These are phyloP conservation scores for Suillus sp. DNA, from an alignment of 768 basidiomycete species.

Conservation along the genomic window DNA sequence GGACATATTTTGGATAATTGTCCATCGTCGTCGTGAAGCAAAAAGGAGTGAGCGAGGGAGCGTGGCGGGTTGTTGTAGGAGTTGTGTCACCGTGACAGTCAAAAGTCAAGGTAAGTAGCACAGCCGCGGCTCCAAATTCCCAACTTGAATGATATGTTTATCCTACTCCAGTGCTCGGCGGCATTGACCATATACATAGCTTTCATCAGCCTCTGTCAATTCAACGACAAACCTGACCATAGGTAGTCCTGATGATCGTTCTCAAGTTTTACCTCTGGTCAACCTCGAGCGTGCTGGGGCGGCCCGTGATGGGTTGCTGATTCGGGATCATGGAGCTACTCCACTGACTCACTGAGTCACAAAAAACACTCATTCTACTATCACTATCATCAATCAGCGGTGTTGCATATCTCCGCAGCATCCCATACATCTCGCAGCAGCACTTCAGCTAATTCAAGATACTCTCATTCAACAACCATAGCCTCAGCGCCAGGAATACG, in stretches of 20 bases:
- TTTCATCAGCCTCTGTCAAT: not conserved
- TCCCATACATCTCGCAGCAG: not conserved
- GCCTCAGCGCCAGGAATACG: conserved; percentile 12
- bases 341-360: too few species aligned
- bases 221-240: too few species aligned
- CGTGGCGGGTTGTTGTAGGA: conserved; percentile 8
- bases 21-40: conserved; percentile 18
- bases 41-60: not conserved
- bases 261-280: too few species aligned
- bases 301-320: too few species aligned
- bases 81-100: conserved; percentile 4
- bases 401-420: conserved; percentile 27
- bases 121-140: not conserved
- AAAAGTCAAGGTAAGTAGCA: not conserved
- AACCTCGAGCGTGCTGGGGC: too few species aligned
- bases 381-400: not conserved
- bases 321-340: too few species aligned
- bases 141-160: too few species aligned
- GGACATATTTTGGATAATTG: conserved; percentile 17
- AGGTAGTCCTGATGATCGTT: too few species aligned
- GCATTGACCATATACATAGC: not conserved
- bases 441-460: not conserved
- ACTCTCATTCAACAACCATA: conserved; percentile 10
- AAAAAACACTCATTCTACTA: not conserved
- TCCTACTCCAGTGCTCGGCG: not conserved